phyloP scores from a whole-genome alignment of 2,329 filamentous ascomycete genomes.

The Trichophyton schoenleinii region DNA sequence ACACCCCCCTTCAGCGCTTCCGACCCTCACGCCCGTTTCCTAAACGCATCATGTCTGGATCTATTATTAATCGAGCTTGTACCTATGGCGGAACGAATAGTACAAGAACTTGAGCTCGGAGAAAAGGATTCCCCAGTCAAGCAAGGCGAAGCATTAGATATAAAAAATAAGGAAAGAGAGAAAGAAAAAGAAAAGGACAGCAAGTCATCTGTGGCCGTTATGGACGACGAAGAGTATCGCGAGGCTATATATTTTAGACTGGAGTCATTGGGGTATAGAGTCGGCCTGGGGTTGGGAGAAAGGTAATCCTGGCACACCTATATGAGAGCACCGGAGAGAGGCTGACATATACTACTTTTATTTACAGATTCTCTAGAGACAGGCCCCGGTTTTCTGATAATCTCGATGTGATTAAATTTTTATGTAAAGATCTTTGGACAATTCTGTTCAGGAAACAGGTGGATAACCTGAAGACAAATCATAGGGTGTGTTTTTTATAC shows the following conservation, averaged over 20 bases:
- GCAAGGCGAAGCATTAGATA: not conserved
- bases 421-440: slow-evolving; percentile 97
- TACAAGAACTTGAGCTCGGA: slow-evolving; percentile 47
- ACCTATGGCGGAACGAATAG: slow-evolving; percentile 78
- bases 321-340: no score
- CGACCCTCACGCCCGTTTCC: slow-evolving; percentile 63
- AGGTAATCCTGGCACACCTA: slow-evolving; percentile 40
- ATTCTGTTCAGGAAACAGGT: slow-evolving; percentile 93
- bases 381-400: slow-evolving; percentile 82
- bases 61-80: slow-evolving; percentile 94
- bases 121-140: not conserved
- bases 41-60: slow-evolving; percentile 78
- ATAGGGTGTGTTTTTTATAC: slow-evolving; percentile 47
- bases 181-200: slow-evolving; percentile 16
- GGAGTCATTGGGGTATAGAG: slow-evolving; percentile 75
- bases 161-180: not conserved
- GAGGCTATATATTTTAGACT: slow-evolving; percentile 78
- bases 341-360: not conserved
- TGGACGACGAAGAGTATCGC: slow-evolving; percentile 56
- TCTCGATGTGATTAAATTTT: slow-evolving; percentile 91
- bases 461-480: slow-evolving; percentile 97
- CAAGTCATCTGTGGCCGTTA: slow-evolving; percentile 16
- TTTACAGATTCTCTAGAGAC: slow-evolving; percentile 40
- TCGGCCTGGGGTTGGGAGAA: slow-evolving; percentile 85
- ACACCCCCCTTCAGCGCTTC: slow-evolving; percentile 56